Conservation (phyloP, 306 rosid species). For the Quercus robur region DNA sequence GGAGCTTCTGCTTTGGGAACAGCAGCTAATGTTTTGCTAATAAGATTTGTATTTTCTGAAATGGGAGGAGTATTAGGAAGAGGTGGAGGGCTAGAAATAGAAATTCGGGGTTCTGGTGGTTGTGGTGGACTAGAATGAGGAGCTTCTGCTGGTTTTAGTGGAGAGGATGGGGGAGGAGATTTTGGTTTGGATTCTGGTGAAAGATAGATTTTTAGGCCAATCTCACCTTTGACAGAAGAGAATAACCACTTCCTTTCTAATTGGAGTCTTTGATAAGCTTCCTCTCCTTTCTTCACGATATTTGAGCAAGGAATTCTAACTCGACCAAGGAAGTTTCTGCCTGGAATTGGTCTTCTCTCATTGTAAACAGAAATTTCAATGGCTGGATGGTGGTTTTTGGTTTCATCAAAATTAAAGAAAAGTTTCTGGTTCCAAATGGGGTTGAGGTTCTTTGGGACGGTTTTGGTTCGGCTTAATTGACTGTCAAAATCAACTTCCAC, state of each 20-base stretch:
- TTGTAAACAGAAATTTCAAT: conserved; percentile 50
- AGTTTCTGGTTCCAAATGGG: conserved; percentile 61
- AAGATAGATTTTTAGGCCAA: conserved; percentile 63
- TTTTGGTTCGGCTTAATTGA: conserved; percentile 51
- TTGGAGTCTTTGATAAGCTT: conserved; percentile 56
- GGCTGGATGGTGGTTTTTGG: conserved; percentile 39
- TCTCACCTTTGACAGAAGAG: conserved; percentile 70
- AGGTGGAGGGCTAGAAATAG: conserved; percentile 6
- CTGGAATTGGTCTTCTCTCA: conserved; percentile 39
- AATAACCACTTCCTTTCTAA: conserved; percentile 56
- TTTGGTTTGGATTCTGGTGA: conserved; percentile 34
- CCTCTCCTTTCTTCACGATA: conserved; percentile 57
- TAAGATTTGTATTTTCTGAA: conserved; percentile 19
- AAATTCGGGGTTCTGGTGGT: background rate
- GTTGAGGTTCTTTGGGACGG: conserved; percentile 59
- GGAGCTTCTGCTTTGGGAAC: conserved; percentile 15
- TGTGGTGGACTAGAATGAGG: conserved; percentile 28
- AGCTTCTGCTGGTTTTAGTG: conserved; percentile 21
- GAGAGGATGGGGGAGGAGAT: conserved; percentile 11
- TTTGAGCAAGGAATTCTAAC: conserved; percentile 68
- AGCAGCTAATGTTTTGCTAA: conserved; percentile 14
- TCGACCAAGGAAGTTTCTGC: conserved; percentile 51
- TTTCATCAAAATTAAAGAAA: conserved; percentile 37
- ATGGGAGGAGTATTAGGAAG: conserved; percentile 19
- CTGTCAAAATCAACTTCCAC: conserved; percentile 64